A percentile compares a stretch with the other conserved stretches of the same genome.
These are phyloP conservation scores for Akanthomyces lecanii DNA, from an alignment of 2,329 filamentous ascomycete genomes.

Conservation along the genomic window DNA sequence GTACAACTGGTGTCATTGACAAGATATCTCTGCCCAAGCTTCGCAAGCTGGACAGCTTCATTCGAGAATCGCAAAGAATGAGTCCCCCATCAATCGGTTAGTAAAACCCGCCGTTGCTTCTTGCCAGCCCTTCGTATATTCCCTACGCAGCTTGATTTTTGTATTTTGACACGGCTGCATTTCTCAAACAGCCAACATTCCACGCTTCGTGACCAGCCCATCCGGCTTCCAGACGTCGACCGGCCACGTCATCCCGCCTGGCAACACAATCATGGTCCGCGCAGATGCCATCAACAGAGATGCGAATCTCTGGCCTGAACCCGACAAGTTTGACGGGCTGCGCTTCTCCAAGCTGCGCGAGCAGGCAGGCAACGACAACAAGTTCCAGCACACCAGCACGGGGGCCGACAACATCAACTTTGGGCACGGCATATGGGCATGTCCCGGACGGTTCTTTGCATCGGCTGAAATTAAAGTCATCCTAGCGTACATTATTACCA, in stretches of 20 bases:
- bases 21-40: conserved; percentile 24
- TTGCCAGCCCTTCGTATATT: no score
- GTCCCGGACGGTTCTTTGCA: conserved; percentile 49
- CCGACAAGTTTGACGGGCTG: conserved; percentile 40
- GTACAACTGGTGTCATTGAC: background rate
- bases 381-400: conserved; percentile 26
- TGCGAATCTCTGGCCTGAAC: conserved; percentile 31
- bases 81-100: background rate
- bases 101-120: no score
- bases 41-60: conserved; percentile 41
- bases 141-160: no score
- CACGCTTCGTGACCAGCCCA: no score
- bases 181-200: no score
- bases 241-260: no score
- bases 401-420: conserved; percentile 35
- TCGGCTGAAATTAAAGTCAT: conserved; percentile 48
- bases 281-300: no score
- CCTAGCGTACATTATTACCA: conserved; percentile 28
- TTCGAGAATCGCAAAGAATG: conserved; percentile 40
- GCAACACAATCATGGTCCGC: no score
- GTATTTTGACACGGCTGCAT: no score
- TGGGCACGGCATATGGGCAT: conserved; percentile 50
- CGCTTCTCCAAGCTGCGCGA: conserved; percentile 39
- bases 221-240: no score
- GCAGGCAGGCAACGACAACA: conserved; percentile 23